phyloP scores from a whole-genome alignment of 176 grass and related monocot species.

The Aegilops sharonensis region DNA sequence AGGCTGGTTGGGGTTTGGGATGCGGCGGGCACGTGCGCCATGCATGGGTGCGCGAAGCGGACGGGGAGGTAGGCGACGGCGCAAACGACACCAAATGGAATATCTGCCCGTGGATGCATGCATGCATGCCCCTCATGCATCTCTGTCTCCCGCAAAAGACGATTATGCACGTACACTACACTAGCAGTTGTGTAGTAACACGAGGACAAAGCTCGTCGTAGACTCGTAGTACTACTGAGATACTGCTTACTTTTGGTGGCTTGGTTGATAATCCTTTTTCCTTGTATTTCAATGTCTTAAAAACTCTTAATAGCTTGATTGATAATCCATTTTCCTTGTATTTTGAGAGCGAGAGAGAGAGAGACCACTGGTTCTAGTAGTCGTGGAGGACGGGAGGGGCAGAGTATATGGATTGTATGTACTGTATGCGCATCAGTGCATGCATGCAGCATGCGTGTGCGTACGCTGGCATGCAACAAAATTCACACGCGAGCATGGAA shows the following conservation, averaged over 20 bases:
- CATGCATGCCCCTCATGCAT: neutral
- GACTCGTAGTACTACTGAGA: neutral
- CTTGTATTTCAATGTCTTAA: no score
- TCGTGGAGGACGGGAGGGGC: no score
- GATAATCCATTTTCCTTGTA: no score
- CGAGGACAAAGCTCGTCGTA: neutral
- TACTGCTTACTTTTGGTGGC: no score
- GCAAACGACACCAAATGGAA: conserved; percentile 58
- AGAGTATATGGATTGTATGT: neutral
- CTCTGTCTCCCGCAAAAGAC: neutral
- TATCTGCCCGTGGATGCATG: conserved; percentile 43
- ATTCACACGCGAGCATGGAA: neutral
- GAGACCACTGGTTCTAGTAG: no score
- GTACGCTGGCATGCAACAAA: neutral
- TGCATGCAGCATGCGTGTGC: neutral
- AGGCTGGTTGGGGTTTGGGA: neutral
- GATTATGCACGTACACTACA: neutral
- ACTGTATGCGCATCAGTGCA: neutral
- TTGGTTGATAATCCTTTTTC: no score
- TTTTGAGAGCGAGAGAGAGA: no score
- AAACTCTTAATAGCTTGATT: no score
- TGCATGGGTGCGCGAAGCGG: conserved; percentile 22
- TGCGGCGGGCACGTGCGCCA: conserved; percentile 39
- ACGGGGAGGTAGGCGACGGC: conserved; percentile 46
- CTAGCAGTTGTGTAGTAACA: neutral